Evolutionary conservation across 1,139 yeast species (phyloP).

Genomic region (Kurtzmaniella quercitrusa): DNA sequence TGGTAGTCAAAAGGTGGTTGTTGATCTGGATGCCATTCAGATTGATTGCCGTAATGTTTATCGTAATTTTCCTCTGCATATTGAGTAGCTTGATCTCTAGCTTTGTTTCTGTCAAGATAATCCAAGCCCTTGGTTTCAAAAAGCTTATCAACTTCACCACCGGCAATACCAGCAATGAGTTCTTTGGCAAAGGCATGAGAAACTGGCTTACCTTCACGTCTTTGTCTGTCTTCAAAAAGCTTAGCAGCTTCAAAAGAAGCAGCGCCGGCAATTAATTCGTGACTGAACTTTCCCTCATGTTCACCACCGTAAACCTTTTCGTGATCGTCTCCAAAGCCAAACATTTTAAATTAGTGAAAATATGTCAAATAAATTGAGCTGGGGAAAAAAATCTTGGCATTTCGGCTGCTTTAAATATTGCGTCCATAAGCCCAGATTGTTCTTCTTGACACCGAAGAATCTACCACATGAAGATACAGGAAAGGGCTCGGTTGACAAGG

Average conservation of each 20-base stretch:
- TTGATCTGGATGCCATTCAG: slow-evolving; percentile 26
- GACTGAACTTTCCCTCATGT: slow-evolving; percentile 30
- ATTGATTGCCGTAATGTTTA: slow-evolving; percentile 24
- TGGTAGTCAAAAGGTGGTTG: slow-evolving; percentile 27
- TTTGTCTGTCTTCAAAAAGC: slow-evolving; percentile 30
- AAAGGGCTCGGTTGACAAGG: background rate
- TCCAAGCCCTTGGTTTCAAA: slow-evolving; percentile 33
- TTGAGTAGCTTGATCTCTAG: slow-evolving; percentile 22
- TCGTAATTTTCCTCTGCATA: slow-evolving; percentile 22
- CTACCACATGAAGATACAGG: background rate
- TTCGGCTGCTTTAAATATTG: background rate
- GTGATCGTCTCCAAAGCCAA: slow-evolving; percentile 30
- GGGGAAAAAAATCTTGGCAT: background rate
- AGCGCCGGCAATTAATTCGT: slow-evolving; percentile 32
- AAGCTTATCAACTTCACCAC: slow-evolving; percentile 32
- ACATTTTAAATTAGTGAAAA: slow-evolving; percentile 10
- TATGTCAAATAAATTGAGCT: background rate
- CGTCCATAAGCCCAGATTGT: background rate
- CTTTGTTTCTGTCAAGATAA: slow-evolving; percentile 25
- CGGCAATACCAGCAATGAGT: slow-evolving; percentile 27
- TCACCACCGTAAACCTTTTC: slow-evolving; percentile 25
- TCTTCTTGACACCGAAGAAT: background rate
- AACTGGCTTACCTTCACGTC: slow-evolving; percentile 31
- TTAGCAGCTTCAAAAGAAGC: slow-evolving; percentile 32
- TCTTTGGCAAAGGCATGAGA: slow-evolving; percentile 30